These are phyloP conservation scores for Claviceps digitariae DNA, from an alignment of 2,329 filamentous ascomycete species.

Conservation along the genomic window DNA sequence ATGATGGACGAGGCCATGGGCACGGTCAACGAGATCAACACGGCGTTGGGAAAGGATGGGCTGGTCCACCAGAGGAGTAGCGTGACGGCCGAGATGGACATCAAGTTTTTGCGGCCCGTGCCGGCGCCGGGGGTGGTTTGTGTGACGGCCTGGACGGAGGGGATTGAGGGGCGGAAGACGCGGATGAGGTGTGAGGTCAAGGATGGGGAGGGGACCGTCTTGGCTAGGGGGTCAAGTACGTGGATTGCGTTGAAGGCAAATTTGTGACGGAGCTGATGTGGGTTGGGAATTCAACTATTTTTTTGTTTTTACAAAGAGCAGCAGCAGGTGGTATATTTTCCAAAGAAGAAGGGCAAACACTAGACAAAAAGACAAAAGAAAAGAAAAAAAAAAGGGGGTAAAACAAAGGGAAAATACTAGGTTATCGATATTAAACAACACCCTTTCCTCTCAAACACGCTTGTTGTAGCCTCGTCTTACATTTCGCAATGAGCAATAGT, in stretches of 20 bases:
- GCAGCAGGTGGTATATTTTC: background rate
- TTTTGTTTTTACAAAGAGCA: no score
- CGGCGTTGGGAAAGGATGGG: slow-evolving; percentile 17
- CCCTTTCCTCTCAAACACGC: background rate
- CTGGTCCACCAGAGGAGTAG: slow-evolving; percentile 15
- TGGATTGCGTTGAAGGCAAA: slow-evolving; percentile 21
- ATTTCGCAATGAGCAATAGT: no score
- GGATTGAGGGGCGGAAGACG: slow-evolving; percentile 21
- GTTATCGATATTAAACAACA: background rate
- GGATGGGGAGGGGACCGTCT: slow-evolving; percentile 15
- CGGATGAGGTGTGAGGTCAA: slow-evolving; percentile 17
- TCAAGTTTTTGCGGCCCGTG: slow-evolving; percentile 21
- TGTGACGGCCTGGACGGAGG: slow-evolving; percentile 18
- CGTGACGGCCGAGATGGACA: slow-evolving; percentile 22
- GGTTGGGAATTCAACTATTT: no score
- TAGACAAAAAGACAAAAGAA: background rate
- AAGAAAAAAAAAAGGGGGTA: no score
- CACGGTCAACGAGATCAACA: slow-evolving; percentile 22
- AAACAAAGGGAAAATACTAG: background rate
- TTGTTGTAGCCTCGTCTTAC: background rate
- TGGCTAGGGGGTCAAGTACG: slow-evolving; percentile 18
- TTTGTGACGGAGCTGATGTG: slow-evolving; percentile 11
- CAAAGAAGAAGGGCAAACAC: no score
- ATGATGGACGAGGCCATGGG: slow-evolving; percentile 25
- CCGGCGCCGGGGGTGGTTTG: slow-evolving; percentile 16